phyloP scores from a whole-genome alignment of 2,329 filamentous ascomycete genomes.

The Neonectria punicea region DNA sequence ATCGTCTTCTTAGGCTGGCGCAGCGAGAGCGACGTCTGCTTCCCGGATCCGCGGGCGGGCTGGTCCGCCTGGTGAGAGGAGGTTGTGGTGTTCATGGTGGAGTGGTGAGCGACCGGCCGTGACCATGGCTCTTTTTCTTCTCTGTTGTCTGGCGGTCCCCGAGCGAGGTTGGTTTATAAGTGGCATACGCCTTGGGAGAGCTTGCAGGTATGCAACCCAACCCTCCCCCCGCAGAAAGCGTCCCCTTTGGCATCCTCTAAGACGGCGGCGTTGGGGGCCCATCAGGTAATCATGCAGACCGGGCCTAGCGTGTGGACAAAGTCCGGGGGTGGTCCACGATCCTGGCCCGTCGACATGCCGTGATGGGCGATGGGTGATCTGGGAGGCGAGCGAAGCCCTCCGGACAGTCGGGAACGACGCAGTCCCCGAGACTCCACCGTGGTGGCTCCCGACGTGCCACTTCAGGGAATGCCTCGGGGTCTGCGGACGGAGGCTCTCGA shows the following conservation, averaged over 20 bases:
- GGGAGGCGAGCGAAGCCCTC: not conserved
- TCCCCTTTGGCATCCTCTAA: not conserved
- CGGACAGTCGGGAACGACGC: slow-evolving; percentile 36
- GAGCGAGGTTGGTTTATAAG: not conserved
- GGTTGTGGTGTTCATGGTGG: slow-evolving; percentile 6
- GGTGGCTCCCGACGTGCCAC: not conserved
- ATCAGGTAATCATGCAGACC: slow-evolving; percentile 12
- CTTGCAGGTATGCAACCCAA: no score
- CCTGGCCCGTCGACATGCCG: not conserved
- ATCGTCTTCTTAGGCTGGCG: slow-evolving; percentile 28
- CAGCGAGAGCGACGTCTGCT: slow-evolving; percentile 21
- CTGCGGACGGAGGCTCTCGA: slow-evolving; percentile 9
- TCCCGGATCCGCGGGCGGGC: slow-evolving; percentile 12
- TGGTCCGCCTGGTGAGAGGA: slow-evolving; percentile 6
- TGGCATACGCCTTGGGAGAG: not conserved
- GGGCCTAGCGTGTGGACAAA: not conserved
- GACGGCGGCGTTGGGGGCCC: not conserved
- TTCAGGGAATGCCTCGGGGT: slow-evolving; percentile 10
- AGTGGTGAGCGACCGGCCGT: not conserved
- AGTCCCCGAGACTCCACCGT: slow-evolving; percentile 31
- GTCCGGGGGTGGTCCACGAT: not conserved
- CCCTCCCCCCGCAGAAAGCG: not conserved
- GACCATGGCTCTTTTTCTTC: not conserved
- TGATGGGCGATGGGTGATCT: not conserved
- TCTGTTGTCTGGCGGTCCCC: not conserved